A percentile compares a stretch with the other conserved stretches of the same genome.
phyloP scores from a whole-genome alignment of 352 stramenopile genomes.

The Pythium aristosporum region DNA sequence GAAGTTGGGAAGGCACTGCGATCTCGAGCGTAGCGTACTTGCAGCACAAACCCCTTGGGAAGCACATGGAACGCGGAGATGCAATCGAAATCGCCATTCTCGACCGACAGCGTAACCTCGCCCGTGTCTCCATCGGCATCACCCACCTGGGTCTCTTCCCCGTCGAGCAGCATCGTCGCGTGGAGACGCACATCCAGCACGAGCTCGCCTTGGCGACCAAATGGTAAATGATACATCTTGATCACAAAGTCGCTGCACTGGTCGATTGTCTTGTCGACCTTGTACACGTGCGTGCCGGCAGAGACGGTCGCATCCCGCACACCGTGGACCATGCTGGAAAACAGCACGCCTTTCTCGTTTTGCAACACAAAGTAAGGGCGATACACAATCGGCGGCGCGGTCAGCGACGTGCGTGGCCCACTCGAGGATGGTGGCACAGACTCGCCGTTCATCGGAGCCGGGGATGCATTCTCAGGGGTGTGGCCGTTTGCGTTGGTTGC shows the following conservation, averaged over 20 bases:
- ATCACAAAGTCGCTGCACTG: constrained; percentile 69
- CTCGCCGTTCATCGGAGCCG: constrained; percentile 4
- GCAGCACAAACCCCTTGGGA: constrained; percentile 63
- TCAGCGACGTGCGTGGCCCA: constrained; percentile 9
- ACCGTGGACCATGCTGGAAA: constrained; percentile 84
- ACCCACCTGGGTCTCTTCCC: constrained; percentile 23
- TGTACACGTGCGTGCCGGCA: constrained; percentile 56
- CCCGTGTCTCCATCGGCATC: constrained; percentile 32
- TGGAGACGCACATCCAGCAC: constrained; percentile 78
- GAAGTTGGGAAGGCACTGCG: constrained; percentile 50
- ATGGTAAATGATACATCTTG: constrained; percentile 90
- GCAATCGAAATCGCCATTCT: constrained; percentile 81
- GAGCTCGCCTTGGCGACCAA: constrained; percentile 77
- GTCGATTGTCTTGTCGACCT: constrained; percentile 58
- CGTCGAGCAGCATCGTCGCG: constrained; percentile 70
- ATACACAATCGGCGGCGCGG: constrained; percentile 32
- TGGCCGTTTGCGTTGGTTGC: constrained; percentile 6
- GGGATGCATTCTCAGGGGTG: constrained; percentile 10
- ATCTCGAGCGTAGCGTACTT: constrained; percentile 53
- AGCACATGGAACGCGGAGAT: constrained; percentile 70
- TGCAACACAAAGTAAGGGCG: constrained; percentile 87
- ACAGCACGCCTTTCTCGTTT: constrained; percentile 83
- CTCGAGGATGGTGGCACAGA: constrained; percentile 2
- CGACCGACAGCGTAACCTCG: constrained; percentile 49
- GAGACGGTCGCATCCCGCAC: constrained; percentile 66